Conservation (phyloP, 257 asterid species). For the Solanum habrochaites region DNA sequence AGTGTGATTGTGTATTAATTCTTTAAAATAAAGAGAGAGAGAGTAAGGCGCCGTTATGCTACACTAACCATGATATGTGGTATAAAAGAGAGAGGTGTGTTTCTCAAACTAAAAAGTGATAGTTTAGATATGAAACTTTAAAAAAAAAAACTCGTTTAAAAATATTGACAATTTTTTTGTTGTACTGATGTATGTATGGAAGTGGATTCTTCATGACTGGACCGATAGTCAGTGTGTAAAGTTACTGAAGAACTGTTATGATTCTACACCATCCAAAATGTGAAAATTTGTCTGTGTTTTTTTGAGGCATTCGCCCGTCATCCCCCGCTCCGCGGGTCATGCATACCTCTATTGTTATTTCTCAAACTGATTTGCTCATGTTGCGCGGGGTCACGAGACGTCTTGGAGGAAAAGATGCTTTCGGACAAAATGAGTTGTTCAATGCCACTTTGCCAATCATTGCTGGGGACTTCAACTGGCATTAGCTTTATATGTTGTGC, state of each 20-base stretch:
- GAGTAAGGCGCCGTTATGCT: too few species aligned
- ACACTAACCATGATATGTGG: too few species aligned
- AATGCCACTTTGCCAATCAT: conserved; percentile 11
- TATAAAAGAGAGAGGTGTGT: too few species aligned
- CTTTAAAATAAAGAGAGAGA: too few species aligned
- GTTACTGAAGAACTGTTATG: conserved; percentile 19
- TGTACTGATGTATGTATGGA: neutral
- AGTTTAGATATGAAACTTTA: too few species aligned
- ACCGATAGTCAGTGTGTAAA: conserved; percentile 19
- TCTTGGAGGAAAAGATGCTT: conserved; percentile 38
- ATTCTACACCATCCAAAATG: conserved; percentile 13
- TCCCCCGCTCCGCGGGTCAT: too few species aligned
- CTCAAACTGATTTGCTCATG: neutral
- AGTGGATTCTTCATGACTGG: conserved; percentile 42
- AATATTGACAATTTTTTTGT: neutral
- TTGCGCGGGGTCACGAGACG: too few species aligned
- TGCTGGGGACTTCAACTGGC: conserved; percentile 26
- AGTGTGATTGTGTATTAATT: too few species aligned
- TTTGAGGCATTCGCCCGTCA: too few species aligned
- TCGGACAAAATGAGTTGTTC: conserved; percentile 9
- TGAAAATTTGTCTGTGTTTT: too few species aligned
- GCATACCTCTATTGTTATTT: neutral
- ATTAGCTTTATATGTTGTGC: conserved; percentile 3
- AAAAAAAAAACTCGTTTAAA: too few species aligned
- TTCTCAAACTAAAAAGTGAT: too few species aligned